A percentile compares a stretch with the other conserved stretches of the same genome.
phyloP scores from a whole-genome alignment of 1,284 basidiomycete genomes.

The Irpex sp. region DNA sequence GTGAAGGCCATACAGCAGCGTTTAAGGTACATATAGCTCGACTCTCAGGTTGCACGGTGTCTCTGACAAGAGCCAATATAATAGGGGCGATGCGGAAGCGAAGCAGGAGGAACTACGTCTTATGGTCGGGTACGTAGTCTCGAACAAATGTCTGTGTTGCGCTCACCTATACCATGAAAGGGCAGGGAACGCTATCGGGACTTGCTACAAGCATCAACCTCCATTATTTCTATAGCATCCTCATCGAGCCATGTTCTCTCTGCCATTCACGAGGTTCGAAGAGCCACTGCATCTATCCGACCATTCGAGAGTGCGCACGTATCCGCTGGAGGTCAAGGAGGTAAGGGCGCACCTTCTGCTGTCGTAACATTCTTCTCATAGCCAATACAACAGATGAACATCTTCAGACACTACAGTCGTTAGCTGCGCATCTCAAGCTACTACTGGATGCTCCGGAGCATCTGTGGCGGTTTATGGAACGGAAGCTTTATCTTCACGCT shows the following conservation, averaged over 20 bases:
- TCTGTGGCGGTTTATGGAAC: constrained; percentile 81
- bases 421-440: constrained; percentile 85
- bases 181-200: constrained; percentile 92
- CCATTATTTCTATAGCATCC: constrained; percentile 73
- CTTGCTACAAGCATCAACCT: constrained; percentile 85
- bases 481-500: constrained; percentile 73
- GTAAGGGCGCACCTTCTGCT: constrained; percentile 24
- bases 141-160: constrained; percentile 3
- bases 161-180: constrained; percentile 47
- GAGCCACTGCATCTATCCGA: constrained; percentile 46
- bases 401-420: constrained; percentile 64
- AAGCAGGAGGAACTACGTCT: constrained; percentile 89
- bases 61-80: constrained; percentile 1
- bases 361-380: constrained; percentile 4
- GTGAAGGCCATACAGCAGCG: constrained; percentile 71
- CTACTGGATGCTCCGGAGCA: constrained; percentile 87
- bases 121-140: constrained; percentile 87
- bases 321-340: constrained; percentile 42
- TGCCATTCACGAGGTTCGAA: constrained; percentile 57
- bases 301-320: constrained; percentile 40
- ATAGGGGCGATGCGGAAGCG: constrained; percentile 80
- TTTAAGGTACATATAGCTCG: constrained; percentile 49
- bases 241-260: constrained; percentile 62
- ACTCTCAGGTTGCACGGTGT: neutral
- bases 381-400: constrained; percentile 48